phyloP scores from a whole-genome alignment of 2,329 filamentous ascomycete species.

The Diplodia seriata region DNA sequence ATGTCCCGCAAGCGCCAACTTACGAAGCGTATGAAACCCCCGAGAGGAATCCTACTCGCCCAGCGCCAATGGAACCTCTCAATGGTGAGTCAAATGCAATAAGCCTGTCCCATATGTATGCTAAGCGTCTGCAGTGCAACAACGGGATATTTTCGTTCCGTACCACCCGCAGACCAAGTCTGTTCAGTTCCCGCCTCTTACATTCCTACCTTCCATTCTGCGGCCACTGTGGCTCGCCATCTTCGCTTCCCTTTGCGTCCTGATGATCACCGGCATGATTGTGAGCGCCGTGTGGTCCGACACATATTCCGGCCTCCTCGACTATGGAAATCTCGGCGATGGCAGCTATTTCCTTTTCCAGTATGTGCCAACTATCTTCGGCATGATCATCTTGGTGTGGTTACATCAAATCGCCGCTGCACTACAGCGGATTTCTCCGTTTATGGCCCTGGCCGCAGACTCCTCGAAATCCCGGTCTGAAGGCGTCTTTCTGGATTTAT shows the following conservation, averaged over 20 bases:
- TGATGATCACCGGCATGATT: conserved; percentile 75
- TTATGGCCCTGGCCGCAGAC: conserved; percentile 75
- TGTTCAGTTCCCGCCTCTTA: conserved; percentile 54
- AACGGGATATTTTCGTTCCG: conserved; percentile 43
- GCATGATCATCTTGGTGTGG: conserved; percentile 75
- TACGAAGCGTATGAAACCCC: neutral
- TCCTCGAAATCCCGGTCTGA: conserved; percentile 65
- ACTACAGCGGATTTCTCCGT: conserved; percentile 78
- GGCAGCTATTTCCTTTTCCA: conserved; percentile 84
- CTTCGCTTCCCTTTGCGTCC: conserved; percentile 66
- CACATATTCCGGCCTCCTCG: conserved; percentile 64
- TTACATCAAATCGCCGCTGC: conserved; percentile 76
- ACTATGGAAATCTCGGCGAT: conserved; percentile 73
- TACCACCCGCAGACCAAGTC: conserved; percentile 39
- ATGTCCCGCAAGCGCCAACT: conserved; percentile 17
- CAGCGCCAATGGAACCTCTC: conserved; percentile 18
- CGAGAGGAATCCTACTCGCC: conserved; percentile 19
- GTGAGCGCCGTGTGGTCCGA: conserved; percentile 65
- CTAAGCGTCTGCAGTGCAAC: conserved; percentile 28
- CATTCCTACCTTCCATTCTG: conserved; percentile 75
- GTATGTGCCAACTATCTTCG: conserved; percentile 81
- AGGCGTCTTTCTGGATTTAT: conserved; percentile 68
- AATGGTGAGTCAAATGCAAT: conserved; percentile 9
- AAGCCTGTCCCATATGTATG: neutral
- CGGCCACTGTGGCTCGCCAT: conserved; percentile 68